phyloP scores from a whole-genome alignment of 2,329 filamentous ascomycete genomes.

The Talaromyces sp. region DNA sequence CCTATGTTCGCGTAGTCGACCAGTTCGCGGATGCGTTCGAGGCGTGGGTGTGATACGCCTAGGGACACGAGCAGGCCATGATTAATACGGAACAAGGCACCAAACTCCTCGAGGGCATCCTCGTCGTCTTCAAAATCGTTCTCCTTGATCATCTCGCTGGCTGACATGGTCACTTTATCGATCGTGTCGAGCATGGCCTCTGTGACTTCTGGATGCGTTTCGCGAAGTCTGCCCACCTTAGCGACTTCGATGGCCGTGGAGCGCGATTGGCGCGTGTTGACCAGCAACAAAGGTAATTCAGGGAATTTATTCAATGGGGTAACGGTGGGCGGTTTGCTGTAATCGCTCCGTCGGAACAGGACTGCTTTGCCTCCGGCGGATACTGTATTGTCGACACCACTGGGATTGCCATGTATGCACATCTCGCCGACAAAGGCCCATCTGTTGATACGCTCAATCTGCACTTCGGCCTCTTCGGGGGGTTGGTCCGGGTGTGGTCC shows the following conservation, averaged over 20 bases:
- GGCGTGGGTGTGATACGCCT: conserved; percentile 87
- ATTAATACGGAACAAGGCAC: conserved; percentile 88
- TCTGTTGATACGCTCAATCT: conserved; percentile 91
- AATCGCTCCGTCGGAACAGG: conserved; percentile 77
- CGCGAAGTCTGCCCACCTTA: conserved; percentile 73
- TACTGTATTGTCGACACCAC: conserved; percentile 95
- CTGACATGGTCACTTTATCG: conserved; percentile 59
- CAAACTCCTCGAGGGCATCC: conserved; percentile 67
- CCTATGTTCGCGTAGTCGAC: conserved; percentile 86
- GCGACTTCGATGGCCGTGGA: conserved; percentile 81
- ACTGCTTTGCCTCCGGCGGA: conserved; percentile 91
- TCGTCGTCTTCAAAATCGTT: conserved; percentile 66
- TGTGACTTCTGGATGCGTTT: conserved; percentile 70
- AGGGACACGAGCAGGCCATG: conserved; percentile 88
- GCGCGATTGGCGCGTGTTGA: conserved; percentile 84
- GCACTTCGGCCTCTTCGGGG: conserved; percentile 76
- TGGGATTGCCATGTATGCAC: conserved; percentile 96
- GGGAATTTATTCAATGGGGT: conserved; percentile 81
- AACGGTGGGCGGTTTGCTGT: conserved; percentile 72
- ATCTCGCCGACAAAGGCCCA: conserved; percentile 98
- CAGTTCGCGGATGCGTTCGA: conserved; percentile 87
- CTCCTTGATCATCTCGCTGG: conserved; percentile 54
- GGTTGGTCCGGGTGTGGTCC: conserved; percentile 92
- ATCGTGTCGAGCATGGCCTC: conserved; percentile 81
- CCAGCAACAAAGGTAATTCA: conserved; percentile 81